Base-by-base conservation (phyloP, 2,329 filamentous ascomycete genomes). In the Rhinocladiella mackenziei region DNA sequence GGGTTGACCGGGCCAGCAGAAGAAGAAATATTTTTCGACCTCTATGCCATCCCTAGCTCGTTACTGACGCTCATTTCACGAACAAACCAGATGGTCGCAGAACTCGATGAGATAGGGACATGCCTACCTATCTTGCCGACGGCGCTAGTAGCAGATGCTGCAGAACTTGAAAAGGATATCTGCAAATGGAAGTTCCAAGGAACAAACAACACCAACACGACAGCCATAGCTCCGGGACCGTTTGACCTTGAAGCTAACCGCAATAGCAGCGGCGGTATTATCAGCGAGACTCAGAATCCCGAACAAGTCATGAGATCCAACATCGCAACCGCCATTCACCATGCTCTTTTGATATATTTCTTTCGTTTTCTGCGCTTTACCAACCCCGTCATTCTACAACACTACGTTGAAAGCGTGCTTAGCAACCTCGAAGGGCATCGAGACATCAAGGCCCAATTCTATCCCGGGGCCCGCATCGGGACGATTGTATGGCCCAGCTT, bases 281-380 rank as follows among this genome's bases (percentile, higher is more conserved):
- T n/a, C n/a, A n/a, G n/a, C n/a, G n/a, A n/a, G n/a, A n/a, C n/a
- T n/a, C 31, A 14, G n/a, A 20, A 43, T 20, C 13, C 32, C 6
- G 7, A 14, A 3, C 32, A 36, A 17, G 20, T 18, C 2, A 26
- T 43, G 33, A 33, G 38, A 10, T 43, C 39, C 2, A 59, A 55
- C 34, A 61, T 67, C 41, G 50, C 64, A 0, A 51, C 62, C 0
- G 68, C 68, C 3, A 69, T 73, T 45, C 67, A 69, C 10, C 62
- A 68, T 25, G 67, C 68, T 0, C 45, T 72, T 5, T 56, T 67
- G 4, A 68, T 73, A 2, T 72, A 68, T 50, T 72, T 72, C 33
- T 71, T 71, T 47, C 60, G 69, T 1, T 58, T 67, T 3, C 63
- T 73, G 5, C 63, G 67, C 42, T 59, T 67, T 23, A 51, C 68